phyloP scores from a whole-genome alignment of 441 rosid species.

The Populus hybrid region DNA sequence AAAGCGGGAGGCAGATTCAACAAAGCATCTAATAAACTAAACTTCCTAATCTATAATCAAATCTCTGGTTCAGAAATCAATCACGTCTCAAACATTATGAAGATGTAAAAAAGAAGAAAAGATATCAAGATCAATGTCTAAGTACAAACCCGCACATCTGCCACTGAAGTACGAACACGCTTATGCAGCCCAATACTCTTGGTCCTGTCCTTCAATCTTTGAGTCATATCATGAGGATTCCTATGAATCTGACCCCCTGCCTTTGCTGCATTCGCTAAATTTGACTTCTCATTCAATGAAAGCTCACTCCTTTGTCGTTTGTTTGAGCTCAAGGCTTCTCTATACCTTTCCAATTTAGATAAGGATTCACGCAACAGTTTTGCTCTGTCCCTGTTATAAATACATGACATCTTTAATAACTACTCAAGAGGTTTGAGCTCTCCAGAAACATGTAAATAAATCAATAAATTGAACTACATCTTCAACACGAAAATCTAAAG shows the following conservation, averaged over 20 bases:
- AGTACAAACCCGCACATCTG: slow-evolving; percentile 58
- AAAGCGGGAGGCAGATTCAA: not conserved
- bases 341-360: slow-evolving; percentile 41
- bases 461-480: not conserved
- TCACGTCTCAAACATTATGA: not conserved
- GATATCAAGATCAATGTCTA: not conserved
- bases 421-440: not conserved
- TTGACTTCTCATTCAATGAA: slow-evolving; percentile 43
- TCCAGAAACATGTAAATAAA: slow-evolving; percentile 10
- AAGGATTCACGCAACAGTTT: slow-evolving; percentile 43
- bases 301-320: slow-evolving; percentile 51
- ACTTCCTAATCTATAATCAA: not conserved
- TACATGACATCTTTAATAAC: slow-evolving; percentile 19
- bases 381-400: slow-evolving; percentile 44
- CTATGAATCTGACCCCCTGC: slow-evolving; percentile 43
- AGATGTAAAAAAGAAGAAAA: not conserved
- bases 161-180: slow-evolving; percentile 47
- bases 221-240: slow-evolving; percentile 43
- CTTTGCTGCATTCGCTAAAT: slow-evolving; percentile 35
- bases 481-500: not conserved
- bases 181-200: slow-evolving; percentile 50
- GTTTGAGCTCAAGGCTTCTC: slow-evolving; percentile 36
- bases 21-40: not conserved
- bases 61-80: slow-evolving; percentile 5
- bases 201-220: slow-evolving; percentile 53